phyloP scores from a whole-genome alignment of 108 stramenopile species.

The Bacterosira constricta region DNA sequence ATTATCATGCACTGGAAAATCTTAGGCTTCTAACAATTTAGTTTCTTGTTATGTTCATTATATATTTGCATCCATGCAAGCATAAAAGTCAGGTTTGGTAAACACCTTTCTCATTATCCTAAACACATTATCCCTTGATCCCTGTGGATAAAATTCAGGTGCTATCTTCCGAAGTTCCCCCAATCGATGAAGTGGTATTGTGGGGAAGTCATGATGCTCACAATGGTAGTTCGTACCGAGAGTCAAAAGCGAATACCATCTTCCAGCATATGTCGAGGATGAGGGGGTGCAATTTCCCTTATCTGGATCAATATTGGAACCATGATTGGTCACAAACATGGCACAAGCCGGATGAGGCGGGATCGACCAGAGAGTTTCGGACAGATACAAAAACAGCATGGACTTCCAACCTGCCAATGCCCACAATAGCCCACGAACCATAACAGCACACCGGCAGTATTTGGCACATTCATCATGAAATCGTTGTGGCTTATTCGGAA shows the following conservation, averaged over 20 bases:
- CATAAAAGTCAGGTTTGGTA: constrained; percentile 75
- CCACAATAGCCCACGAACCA: constrained; percentile 48
- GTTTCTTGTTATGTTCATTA: background rate
- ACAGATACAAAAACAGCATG: constrained; percentile 63
- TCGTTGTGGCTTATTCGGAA: constrained; percentile 73
- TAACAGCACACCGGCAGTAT: constrained; percentile 64
- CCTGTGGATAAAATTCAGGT: constrained; percentile 71
- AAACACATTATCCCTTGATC: constrained; percentile 54
- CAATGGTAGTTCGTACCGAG: constrained; percentile 81
- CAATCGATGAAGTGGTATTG: constrained; percentile 72
- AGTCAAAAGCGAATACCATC: constrained; percentile 72
- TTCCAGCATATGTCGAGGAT: constrained; percentile 70
- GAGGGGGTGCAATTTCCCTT: constrained; percentile 54
- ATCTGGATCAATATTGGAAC: constrained; percentile 28
- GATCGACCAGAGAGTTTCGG: constrained; percentile 76
- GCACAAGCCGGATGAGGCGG: constrained; percentile 84
- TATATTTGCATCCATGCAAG: constrained; percentile 66
- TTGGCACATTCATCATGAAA: constrained; percentile 72
- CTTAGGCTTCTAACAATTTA: too few relatives aligned
- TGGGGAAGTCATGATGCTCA: constrained; percentile 89
- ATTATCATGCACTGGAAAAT: too few relatives aligned
- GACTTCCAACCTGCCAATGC: constrained; percentile 67
- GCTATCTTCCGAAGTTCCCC: constrained; percentile 65
- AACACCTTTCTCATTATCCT: constrained; percentile 67
- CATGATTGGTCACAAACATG: constrained; percentile 87